These are phyloP conservation scores for Cyberlindnera meyerae DNA, from an alignment of 805 yeast species.

Conservation along the genomic window DNA sequence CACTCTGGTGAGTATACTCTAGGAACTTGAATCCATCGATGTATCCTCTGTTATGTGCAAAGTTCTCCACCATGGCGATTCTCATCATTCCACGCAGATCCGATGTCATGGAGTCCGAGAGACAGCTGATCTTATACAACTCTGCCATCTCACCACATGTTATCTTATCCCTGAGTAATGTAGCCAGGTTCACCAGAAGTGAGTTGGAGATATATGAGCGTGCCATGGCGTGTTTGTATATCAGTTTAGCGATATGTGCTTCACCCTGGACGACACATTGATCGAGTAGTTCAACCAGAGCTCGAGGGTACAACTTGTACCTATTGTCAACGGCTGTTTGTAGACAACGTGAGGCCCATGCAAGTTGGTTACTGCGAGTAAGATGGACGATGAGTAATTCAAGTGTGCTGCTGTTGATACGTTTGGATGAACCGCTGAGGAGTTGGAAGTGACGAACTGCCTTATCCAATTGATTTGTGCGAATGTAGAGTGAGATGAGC, in stretches of 20 bases:
- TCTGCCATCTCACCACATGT: slow-evolving; percentile 10
- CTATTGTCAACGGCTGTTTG: neutral
- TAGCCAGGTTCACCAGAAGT: slow-evolving; percentile 13
- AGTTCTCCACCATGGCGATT: slow-evolving; percentile 9
- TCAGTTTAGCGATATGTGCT: slow-evolving; percentile 1
- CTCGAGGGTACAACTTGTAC: slow-evolving; percentile 15
- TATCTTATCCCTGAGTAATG: slow-evolving; percentile 4
- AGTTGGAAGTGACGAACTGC: slow-evolving; percentile 8
- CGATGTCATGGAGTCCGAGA: slow-evolving; percentile 3
- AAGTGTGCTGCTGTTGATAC: slow-evolving; percentile 4
- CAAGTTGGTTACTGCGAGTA: slow-evolving; percentile 6
- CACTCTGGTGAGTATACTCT: slow-evolving; percentile 1
- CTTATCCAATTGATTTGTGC: slow-evolving; percentile 2
- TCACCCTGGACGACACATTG: slow-evolving; percentile 10
- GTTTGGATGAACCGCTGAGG: neutral
- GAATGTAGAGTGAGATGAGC: slow-evolving; percentile 2
- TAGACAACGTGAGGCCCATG: slow-evolving; percentile 3
- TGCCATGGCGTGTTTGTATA: slow-evolving; percentile 7
- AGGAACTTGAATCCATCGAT: slow-evolving; percentile 8
- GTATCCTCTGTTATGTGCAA: slow-evolving; percentile 10
- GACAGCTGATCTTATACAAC: slow-evolving; percentile 4
- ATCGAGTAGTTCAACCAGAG: slow-evolving; percentile 9
- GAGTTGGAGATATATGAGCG: slow-evolving; percentile 15
- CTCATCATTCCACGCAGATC: slow-evolving; percentile 6
- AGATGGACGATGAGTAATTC: slow-evolving; percentile 16